Conservation (phyloP, 768 basidiomycete species). For the Serpula lacrymans region DNA sequence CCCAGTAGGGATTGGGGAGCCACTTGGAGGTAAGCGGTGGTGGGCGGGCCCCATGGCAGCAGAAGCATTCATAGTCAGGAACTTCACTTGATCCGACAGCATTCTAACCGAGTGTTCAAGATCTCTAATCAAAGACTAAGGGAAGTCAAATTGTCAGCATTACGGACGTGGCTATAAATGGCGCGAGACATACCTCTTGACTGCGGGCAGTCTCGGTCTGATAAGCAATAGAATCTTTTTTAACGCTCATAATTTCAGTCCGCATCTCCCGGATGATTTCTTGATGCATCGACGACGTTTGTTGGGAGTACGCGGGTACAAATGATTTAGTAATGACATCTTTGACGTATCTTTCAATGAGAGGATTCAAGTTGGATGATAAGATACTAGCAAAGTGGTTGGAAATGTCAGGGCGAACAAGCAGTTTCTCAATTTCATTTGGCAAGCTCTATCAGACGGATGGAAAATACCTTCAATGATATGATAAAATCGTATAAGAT, state of each 20-base stretch:
- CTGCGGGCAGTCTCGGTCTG: constrained; percentile 73
- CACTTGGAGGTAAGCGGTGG: constrained; percentile 33
- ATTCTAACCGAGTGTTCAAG: constrained; percentile 74
- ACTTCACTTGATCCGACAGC: constrained; percentile 81
- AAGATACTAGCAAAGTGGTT: constrained; percentile 74
- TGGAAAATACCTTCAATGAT: constrained; percentile 2
- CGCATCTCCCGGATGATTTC: constrained; percentile 74
- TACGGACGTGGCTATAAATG: not conserved
- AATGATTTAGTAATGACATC: constrained; percentile 71
- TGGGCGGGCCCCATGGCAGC: constrained; percentile 24
- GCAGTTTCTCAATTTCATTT: constrained; percentile 72
- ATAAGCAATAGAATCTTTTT: constrained; percentile 78
- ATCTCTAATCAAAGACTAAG: constrained; percentile 70
- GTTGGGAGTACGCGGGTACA: constrained; percentile 72
- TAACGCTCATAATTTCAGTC: constrained; percentile 70
- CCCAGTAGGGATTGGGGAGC: constrained; percentile 21
- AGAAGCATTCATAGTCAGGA: constrained; percentile 57
- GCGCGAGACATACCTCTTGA: constrained; percentile 60
- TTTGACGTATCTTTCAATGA: constrained; percentile 80
- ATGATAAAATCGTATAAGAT: not conserved
- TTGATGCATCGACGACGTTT: constrained; percentile 75
- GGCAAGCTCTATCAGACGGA: constrained; percentile 57
- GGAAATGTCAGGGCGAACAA: constrained; percentile 73
- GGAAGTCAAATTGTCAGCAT: constrained; percentile 8
- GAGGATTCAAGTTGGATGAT: constrained; percentile 65